Evolutionary conservation across 2,329 filamentous ascomycete genomes (phyloP).

Genomic region (Aaosphaeria arxii): DNA sequence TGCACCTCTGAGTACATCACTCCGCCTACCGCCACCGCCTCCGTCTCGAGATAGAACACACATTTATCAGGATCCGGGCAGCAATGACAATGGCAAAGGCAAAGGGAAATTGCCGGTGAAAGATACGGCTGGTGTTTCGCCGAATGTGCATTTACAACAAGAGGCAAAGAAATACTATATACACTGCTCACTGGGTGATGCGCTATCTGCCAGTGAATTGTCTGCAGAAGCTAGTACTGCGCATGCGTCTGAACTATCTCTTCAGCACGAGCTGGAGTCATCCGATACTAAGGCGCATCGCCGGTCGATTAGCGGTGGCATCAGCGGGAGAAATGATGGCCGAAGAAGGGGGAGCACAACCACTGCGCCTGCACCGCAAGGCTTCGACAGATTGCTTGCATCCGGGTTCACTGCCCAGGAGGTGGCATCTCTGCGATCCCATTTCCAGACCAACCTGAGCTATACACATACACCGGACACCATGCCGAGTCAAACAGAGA

Average conservation of each 20-base stretch:
- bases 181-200: constrained; percentile 87
- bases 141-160: constrained; percentile 7
- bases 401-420: constrained; percentile 82
- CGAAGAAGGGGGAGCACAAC: constrained; percentile 33
- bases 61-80: not conserved
- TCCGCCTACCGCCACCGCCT: constrained; percentile 60
- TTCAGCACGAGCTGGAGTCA: constrained; percentile 26
- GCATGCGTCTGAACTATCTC: constrained; percentile 37
- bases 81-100: constrained; percentile 38
- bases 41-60: constrained; percentile 25
- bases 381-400: constrained; percentile 81
- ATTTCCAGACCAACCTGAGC: constrained; percentile 83
- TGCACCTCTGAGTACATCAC: constrained; percentile 63
- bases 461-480: constrained; percentile 82
- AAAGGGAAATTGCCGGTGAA: constrained; percentile 66
- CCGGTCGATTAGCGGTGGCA: constrained; percentile 11
- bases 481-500: constrained; percentile 74
- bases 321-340: constrained; percentile 7
- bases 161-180: constrained; percentile 68
- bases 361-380: constrained; percentile 60
- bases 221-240: constrained; percentile 58
- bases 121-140: constrained; percentile 9
- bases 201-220: constrained; percentile 67
- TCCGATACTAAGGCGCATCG: constrained; percentile 12
- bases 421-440: constrained; percentile 77